Evolutionary conservation across 75 land plant species (phyloP), one percentile per base, ranked within the genome.

Genomic region (Chamaecyparis obtusa): DNA sequence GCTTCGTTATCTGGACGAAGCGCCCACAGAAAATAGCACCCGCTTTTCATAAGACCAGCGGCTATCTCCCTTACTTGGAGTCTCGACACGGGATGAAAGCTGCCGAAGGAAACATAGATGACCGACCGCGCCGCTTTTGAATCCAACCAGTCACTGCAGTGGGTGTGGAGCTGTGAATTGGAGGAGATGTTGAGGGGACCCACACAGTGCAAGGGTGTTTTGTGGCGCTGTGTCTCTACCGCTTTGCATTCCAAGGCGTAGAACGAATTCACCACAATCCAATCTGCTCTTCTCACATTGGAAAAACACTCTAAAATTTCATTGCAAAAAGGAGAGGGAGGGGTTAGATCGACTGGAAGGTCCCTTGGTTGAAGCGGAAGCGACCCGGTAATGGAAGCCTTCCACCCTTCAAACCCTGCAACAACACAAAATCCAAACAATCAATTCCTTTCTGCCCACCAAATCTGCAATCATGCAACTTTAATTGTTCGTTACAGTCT

Each of bases 21-120:
- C n/a, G 67, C 91, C 92, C 92, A 91, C 3, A 77, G 3, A n/a
- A 87, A 74, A n/a, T 88, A n/a, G 0, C 69, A 86, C 4, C 48
- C 92, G 6, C 83, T 85, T 5, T 85, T 87, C 64, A 83, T 83
- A 0, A 90, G 60, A 35, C 90, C 91, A 11, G 21, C 5, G 3
- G 54, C 86, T 71, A 90, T 37, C 33, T 90, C 91, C 48, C 19
- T 21, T 17, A 86, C 17, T 48, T 90, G 91, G 37, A 36, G 11
- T 27, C 24, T 36, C 84, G 90, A 78, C 8, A 87, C 49, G 21
- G 46, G 8, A 17, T 86, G 57, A 2, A 86, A 21, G 83, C 90
- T 90, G 39, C 74, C 69, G 35, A 37, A 90, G 33, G 91, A 79
- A 33, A 90, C 56, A 39, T 83, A 90, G 11, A 86, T 7, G 1